Conservation (phyloP, 768 basidiomycete species). For the Trametes gibbosa region DNA sequence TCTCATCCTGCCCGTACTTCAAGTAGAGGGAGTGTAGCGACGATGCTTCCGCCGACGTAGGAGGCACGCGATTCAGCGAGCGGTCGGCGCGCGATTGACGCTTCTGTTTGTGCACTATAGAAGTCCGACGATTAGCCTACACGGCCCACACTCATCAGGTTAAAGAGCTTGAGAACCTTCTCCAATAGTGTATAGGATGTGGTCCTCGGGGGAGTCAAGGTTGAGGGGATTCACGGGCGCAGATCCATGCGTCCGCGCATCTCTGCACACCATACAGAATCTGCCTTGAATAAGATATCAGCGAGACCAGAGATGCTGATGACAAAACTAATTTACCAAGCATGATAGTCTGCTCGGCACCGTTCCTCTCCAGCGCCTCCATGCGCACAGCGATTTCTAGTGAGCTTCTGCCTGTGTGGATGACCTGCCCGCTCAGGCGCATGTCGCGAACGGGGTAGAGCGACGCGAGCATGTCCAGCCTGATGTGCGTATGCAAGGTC, state of each 20-base stretch:
- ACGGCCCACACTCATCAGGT: too few relatives aligned
- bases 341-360: slow-evolving; percentile 58
- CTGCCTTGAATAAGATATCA: slow-evolving; percentile 48
- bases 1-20: slow-evolving; percentile 47
- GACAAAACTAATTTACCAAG: slow-evolving; percentile 44
- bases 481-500: slow-evolving; percentile 21
- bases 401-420: slow-evolving; percentile 71
- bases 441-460: slow-evolving; percentile 64
- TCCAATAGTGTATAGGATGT: slow-evolving; percentile 59
- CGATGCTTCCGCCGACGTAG: slow-evolving; percentile 64
- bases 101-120: slow-evolving; percentile 57
- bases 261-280: slow-evolving; percentile 88
- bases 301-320: background rate
- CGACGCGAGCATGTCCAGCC: slow-evolving; percentile 65
- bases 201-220: slow-evolving; percentile 60
- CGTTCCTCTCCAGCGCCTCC: slow-evolving; percentile 55
- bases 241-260: slow-evolving; percentile 63
- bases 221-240: slow-evolving; percentile 61
- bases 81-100: slow-evolving; percentile 51
- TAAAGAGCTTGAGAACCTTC: slow-evolving; percentile 47
- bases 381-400: slow-evolving; percentile 89
- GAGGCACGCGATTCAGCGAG: slow-evolving; percentile 71
- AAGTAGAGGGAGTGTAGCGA: slow-evolving; percentile 71
- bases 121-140: background rate
- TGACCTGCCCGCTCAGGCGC: slow-evolving; percentile 75